Percentiles rank a stretch among this genome's conserved stretches.
These are phyloP conservation scores for Thalassia testudinum DNA, from an alignment of 116 monocot species.

Conservation along the genomic window DNA sequence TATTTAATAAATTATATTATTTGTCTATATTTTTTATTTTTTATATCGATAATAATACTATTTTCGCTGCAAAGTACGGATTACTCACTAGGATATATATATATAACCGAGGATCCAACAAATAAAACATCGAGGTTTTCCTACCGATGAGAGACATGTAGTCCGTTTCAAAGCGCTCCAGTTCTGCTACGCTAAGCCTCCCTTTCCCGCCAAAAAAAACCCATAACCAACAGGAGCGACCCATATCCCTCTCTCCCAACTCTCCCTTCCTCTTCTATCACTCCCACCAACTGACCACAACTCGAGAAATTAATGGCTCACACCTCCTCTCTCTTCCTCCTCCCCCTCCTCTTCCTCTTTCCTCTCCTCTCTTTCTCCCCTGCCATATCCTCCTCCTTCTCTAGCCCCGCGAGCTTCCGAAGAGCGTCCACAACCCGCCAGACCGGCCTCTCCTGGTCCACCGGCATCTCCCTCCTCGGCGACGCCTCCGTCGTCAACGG, in stretches of 20 bases:
- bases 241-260: background rate
- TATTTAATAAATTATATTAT: no score
- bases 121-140: no score
- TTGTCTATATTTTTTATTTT: no score
- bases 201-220: background rate
- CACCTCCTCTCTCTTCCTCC: background rate
- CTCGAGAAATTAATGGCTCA: background rate
- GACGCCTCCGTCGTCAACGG: background rate
- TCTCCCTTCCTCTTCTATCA: background rate
- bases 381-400: background rate
- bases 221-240: no score
- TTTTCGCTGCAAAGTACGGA: no score
- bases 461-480: constrained; percentile 1
- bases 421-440: background rate
- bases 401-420: background rate
- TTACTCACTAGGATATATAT: no score
- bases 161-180: no score
- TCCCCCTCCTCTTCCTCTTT: background rate
- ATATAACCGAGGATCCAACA: no score
- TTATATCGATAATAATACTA: no score
- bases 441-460: background rate
- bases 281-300: no score
- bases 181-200: no score
- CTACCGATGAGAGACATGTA: no score
- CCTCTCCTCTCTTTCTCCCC: background rate